phyloP scores from a whole-genome alignment of 2,329 filamentous ascomycete genomes.

The Exophiala bonariae region DNA sequence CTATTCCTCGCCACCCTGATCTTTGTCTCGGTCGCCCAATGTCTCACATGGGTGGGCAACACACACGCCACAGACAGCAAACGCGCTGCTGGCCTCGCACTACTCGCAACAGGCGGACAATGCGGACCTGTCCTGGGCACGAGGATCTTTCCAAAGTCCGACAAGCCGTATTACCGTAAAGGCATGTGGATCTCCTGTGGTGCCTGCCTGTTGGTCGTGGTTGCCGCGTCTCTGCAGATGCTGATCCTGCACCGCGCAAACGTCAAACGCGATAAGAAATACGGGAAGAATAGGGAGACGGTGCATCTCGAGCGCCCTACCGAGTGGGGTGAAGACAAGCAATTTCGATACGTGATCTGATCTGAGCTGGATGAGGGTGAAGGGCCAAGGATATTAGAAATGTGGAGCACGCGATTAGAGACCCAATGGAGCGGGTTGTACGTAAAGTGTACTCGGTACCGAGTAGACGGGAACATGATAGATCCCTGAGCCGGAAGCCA shows the following conservation, averaged over 20 bases:
- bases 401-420: no score
- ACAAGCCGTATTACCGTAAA: slow-evolving; percentile 36
- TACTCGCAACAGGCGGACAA: slow-evolving; percentile 82
- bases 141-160: slow-evolving; percentile 39
- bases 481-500: no score
- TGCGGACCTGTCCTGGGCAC: slow-evolving; percentile 74
- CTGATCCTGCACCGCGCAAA: slow-evolving; percentile 13
- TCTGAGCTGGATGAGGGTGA: no score
- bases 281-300: slow-evolving; percentile 14
- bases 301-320: slow-evolving; percentile 15
- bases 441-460: no score
- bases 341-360: slow-evolving; percentile 19
- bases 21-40: slow-evolving; percentile 68
- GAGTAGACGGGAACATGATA: no score
- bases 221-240: slow-evolving; percentile 16
- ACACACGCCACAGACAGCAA: slow-evolving; percentile 25
- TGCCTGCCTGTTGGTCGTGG: slow-evolving; percentile 29
- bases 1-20: slow-evolving; percentile 62
- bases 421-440: no score
- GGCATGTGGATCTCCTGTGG: slow-evolving; percentile 39
- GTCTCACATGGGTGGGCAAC: slow-evolving; percentile 66
- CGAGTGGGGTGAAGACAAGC: slow-evolving; percentile 16
- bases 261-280: slow-evolving; percentile 17
- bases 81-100: slow-evolving; percentile 36
- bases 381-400: no score